Evolutionary conservation across 495 filamentous ascomycete species (phyloP).

Genomic region (Podospora bellae-mahoneyi): DNA sequence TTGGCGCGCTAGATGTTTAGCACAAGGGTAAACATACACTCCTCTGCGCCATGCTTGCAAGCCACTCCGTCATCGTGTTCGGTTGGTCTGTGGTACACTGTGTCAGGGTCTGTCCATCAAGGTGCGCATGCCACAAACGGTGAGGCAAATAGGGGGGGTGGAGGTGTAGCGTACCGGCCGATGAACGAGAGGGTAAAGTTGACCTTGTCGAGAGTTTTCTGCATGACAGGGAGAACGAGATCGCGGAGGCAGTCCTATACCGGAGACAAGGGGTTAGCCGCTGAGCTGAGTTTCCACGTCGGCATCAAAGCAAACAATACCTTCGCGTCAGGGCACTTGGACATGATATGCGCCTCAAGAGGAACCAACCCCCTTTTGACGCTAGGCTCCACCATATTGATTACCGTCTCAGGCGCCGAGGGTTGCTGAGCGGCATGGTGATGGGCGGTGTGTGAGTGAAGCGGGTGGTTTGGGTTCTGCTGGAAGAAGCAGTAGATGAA

Average conservation of each 20-base stretch:
- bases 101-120: not conserved
- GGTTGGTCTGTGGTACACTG: conserved; percentile 39
- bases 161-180: conserved; percentile 57
- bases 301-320: conserved; percentile 23
- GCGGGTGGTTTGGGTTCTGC: not conserved
- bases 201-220: conserved; percentile 73
- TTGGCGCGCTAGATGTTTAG: not conserved
- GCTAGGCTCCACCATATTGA: not conserved
- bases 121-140: not conserved
- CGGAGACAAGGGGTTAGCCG: conserved; percentile 2
- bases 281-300: not conserved
- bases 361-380: conserved; percentile 49
- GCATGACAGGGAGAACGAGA: conserved; percentile 83
- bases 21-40: conserved; percentile 49
- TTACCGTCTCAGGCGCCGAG: not conserved
- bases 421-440: not conserved
- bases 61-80: conserved; percentile 59
- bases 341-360: conserved; percentile 90
- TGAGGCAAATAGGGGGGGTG: not conserved
- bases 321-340: conserved; percentile 85
- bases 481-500: conserved; percentile 15
- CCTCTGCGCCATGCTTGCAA: conserved; percentile 84
- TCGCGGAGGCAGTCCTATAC: conserved; percentile 67
- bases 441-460: not conserved
- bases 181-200: conserved; percentile 91